These are phyloP conservation scores for Nissolia schottii DNA, from an alignment of 306 rosid species.

Conservation along the genomic window DNA sequence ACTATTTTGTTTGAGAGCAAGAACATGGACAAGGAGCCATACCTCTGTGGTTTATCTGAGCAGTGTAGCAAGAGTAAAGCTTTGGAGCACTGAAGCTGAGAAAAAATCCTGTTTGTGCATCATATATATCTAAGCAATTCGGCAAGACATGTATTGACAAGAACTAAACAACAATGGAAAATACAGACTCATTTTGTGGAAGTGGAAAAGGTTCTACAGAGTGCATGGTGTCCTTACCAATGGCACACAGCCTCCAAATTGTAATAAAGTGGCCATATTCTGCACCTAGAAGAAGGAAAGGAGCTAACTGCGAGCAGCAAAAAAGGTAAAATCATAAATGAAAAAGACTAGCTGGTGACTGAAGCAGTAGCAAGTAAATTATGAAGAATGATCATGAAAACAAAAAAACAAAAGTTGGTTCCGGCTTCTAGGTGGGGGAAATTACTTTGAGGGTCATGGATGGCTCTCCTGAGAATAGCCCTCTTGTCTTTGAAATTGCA, in stretches of 20 bases:
- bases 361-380: background rate
- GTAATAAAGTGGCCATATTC: conserved; percentile 83
- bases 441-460: conserved; percentile 83
- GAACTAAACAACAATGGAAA: background rate
- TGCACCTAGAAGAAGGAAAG: conserved; percentile 77
- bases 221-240: conserved; percentile 45
- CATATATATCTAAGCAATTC: background rate
- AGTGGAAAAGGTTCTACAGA: background rate
- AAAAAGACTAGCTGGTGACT: background rate
- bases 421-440: background rate
- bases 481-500: conserved; percentile 52
- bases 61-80: conserved; percentile 63
- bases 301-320: conserved; percentile 54
- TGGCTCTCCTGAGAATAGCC: conserved; percentile 79
- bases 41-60: conserved; percentile 64
- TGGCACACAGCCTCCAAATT: conserved; percentile 65
- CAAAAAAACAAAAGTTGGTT: background rate
- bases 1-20: too few relatives aligned
- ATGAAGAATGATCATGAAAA: background rate
- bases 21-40: too few relatives aligned
- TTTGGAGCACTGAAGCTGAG: conserved; percentile 71
- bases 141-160: background rate
- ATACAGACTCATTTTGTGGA: background rate
- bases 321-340: too few relatives aligned
- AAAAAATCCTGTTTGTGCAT: conserved; percentile 70